These are phyloP conservation scores for Fusarium coffeatum DNA, from an alignment of 2,329 filamentous ascomycete species.

Conservation along the genomic window DNA sequence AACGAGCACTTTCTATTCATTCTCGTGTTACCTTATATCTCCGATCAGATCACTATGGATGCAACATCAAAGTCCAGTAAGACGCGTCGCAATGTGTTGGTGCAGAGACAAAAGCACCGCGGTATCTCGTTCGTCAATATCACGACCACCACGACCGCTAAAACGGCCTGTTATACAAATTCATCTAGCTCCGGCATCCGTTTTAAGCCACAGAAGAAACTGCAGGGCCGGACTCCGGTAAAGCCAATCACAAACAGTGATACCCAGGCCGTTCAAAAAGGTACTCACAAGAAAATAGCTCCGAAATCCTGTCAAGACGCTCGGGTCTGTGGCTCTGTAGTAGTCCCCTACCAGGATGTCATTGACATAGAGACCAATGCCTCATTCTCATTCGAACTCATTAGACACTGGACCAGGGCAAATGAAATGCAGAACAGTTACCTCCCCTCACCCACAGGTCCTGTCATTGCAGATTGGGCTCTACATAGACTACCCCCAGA, in stretches of 20 bases:
- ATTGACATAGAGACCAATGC: background rate
- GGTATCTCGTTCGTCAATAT: background rate
- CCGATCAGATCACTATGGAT: background rate
- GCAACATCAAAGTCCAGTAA: background rate
- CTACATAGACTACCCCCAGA: background rate
- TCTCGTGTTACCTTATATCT: background rate
- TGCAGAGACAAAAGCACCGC: background rate
- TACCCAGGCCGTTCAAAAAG: background rate
- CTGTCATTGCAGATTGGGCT: background rate
- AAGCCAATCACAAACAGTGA: background rate
- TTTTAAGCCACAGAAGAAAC: background rate
- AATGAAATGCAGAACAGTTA: background rate
- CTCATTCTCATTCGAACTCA: background rate
- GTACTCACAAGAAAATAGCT: background rate
- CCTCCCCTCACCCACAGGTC: background rate
- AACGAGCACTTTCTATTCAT: background rate
- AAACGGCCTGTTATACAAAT: background rate
- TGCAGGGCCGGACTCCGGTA: background rate
- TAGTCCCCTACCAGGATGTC: background rate
- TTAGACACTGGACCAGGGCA: background rate
- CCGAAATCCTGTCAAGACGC: background rate
- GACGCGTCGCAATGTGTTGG: background rate
- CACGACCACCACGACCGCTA: background rate
- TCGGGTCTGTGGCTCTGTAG: background rate
- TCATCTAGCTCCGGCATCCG: background rate